These are phyloP conservation scores for Cyathus olla DNA, from an alignment of 1,284 basidiomycete genomes.

Conservation along the genomic window DNA sequence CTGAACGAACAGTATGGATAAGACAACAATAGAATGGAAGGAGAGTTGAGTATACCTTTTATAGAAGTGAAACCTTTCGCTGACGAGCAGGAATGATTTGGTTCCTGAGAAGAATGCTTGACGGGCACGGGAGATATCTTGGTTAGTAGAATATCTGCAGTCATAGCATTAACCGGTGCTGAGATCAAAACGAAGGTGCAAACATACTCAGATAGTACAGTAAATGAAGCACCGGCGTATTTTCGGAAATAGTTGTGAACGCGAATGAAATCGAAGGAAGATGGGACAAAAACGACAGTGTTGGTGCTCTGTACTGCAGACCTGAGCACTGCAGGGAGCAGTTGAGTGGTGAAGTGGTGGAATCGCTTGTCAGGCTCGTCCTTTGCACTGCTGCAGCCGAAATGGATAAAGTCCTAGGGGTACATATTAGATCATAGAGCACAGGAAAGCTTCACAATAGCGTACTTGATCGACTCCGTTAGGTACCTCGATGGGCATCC, in stretches of 20 bases:
- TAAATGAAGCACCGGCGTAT: constrained; percentile 74
- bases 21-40: constrained; percentile 7
- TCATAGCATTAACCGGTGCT: background rate
- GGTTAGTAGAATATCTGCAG: constrained; percentile 88
- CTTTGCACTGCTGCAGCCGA: constrained; percentile 79
- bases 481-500: constrained; percentile 80
- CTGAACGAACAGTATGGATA: constrained; percentile 47
- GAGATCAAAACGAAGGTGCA: background rate
- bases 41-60: constrained; percentile 64
- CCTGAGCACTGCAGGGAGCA: constrained; percentile 85
- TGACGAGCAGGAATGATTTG: constrained; percentile 89
- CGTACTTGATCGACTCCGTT: constrained; percentile 84
- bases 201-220: constrained; percentile 89
- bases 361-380: constrained; percentile 92
- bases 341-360: constrained; percentile 87
- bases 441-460: background rate
- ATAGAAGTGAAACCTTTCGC: constrained; percentile 99
- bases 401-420: constrained; percentile 75
- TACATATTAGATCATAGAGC: background rate
- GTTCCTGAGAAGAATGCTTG: constrained; percentile 94
- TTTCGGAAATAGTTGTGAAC: constrained; percentile 90
- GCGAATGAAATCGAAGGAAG: constrained; percentile 97
- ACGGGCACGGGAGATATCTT: constrained; percentile 93
- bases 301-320: constrained; percentile 93
- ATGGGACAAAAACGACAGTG: constrained; percentile 91